phyloP scores from a whole-genome alignment of 768 basidiomycete species.

The Mrakia frigida region DNA sequence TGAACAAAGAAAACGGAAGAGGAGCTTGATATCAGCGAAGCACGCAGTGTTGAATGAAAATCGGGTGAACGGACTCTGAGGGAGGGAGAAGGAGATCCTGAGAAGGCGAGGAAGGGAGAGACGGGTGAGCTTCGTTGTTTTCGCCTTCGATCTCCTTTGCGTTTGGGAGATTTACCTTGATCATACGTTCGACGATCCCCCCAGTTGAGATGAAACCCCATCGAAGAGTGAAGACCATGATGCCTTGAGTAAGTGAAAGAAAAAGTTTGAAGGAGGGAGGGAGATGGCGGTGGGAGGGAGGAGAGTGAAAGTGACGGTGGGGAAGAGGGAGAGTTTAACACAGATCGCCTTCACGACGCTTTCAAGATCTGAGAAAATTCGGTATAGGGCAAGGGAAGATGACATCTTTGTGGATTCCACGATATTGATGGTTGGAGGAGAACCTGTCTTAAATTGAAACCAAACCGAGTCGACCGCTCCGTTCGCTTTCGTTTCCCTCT shows the following conservation, averaged over 20 bases:
- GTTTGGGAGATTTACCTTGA: constrained; percentile 5
- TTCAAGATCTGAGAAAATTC: too few species aligned
- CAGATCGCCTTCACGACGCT: too few species aligned
- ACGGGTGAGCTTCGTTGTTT: background rate
- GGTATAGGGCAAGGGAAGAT: too few species aligned
- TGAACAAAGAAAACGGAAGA: constrained; percentile 20
- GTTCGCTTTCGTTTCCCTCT: background rate
- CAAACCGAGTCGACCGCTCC: too few species aligned
- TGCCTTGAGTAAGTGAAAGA: too few species aligned
- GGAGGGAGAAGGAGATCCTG: constrained; percentile 28
- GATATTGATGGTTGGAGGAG: too few species aligned
- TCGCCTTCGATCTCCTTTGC: background rate
- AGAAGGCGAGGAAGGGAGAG: background rate
- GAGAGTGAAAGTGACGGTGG: too few species aligned
- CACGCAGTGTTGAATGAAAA: background rate
- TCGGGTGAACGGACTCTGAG: background rate
- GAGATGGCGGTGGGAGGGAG: too few species aligned
- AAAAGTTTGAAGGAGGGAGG: too few species aligned
- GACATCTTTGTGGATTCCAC: too few species aligned
- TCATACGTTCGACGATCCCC: constrained; percentile 11
- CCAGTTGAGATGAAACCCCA: constrained; percentile 27
- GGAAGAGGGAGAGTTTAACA: too few species aligned
- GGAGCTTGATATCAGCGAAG: background rate
- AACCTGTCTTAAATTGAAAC: too few species aligned
- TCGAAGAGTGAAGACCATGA: constrained; percentile 2